phyloP scores from a whole-genome alignment of 73 alveolate species.

The Paramecium octaurelia region DNA sequence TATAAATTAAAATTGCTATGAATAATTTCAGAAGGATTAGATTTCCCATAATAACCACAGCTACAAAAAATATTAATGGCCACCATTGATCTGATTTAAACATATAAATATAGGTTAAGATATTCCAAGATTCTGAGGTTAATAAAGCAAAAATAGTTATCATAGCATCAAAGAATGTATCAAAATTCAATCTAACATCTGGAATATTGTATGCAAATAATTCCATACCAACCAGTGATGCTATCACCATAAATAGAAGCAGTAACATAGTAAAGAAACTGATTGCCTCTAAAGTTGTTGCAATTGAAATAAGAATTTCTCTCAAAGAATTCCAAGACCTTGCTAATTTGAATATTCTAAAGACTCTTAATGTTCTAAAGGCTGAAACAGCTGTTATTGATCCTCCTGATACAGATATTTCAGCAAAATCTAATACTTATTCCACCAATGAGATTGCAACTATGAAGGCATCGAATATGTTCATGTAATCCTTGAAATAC shows the following conservation, averaged over 20 bases:
- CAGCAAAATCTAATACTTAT: slow-evolving; percentile 41
- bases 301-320: slow-evolving; percentile 48
- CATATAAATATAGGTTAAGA: slow-evolving; percentile 53
- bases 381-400: slow-evolving; percentile 71
- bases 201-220: slow-evolving; percentile 67
- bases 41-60: slow-evolving; percentile 58
- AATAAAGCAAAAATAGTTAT: slow-evolving; percentile 61
- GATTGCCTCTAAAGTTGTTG: neutral
- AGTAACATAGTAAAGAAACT: slow-evolving; percentile 47
- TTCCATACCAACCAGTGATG: slow-evolving; percentile 77
- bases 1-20: slow-evolving; percentile 64
- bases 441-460: slow-evolving; percentile 67
- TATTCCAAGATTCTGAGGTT: slow-evolving; percentile 73
- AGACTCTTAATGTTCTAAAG: slow-evolving; percentile 73
- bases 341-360: slow-evolving; percentile 72
- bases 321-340: slow-evolving; percentile 58
- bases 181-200: slow-evolving; percentile 63
- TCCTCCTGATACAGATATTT: slow-evolving; percentile 24
- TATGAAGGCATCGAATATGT: slow-evolving; percentile 72
- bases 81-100: slow-evolving; percentile 2
- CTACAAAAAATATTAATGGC: slow-evolving; percentile 56
- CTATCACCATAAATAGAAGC: slow-evolving; percentile 66
- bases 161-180: slow-evolving; percentile 58
- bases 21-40: slow-evolving; percentile 56
- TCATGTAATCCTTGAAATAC: slow-evolving; percentile 72